These are phyloP conservation scores for Quambalaria eucalypti DNA, from an alignment of 1,284 basidiomycete genomes.

Conservation along the genomic window DNA sequence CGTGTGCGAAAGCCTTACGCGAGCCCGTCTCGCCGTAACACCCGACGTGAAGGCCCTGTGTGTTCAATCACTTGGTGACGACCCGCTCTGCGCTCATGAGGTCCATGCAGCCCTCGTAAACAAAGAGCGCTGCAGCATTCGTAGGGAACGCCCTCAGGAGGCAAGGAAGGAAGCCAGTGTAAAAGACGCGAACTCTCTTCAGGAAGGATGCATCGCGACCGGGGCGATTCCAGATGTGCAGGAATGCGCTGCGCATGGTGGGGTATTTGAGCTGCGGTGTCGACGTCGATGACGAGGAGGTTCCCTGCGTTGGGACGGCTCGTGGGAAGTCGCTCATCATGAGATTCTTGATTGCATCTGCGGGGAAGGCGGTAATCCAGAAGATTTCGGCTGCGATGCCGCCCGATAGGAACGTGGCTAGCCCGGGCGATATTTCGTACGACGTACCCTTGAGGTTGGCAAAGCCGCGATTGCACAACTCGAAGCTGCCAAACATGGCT, in stretches of 20 bases:
- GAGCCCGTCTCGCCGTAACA: too few relatives aligned
- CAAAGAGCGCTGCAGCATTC: conserved; percentile 38
- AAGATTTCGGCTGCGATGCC: conserved; percentile 46
- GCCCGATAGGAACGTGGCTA: conserved; percentile 63
- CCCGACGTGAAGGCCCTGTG: too few relatives aligned
- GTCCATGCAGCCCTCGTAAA: conserved; percentile 39
- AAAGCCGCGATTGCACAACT: conserved; percentile 32
- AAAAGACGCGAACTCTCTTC: conserved; percentile 16
- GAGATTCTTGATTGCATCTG: conserved; percentile 65
- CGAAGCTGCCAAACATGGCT: conserved; percentile 44
- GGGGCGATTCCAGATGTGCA: conserved; percentile 20
- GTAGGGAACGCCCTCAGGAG: conserved; percentile 41
- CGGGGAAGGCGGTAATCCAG: conserved; percentile 60
- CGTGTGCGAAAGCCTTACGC: too few relatives aligned
- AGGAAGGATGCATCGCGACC: conserved; percentile 8
- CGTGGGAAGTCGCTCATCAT: neutral
- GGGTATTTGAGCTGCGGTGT: conserved; percentile 49
- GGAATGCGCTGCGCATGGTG: conserved; percentile 15
- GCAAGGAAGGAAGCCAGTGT: conserved; percentile 37
- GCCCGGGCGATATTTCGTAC: conserved; percentile 56
- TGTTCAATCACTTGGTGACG: conserved; percentile 6
- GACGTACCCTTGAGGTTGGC: conserved; percentile 16
- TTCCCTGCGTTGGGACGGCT: too few relatives aligned
- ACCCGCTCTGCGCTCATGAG: conserved; percentile 34
- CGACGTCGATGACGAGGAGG: conserved; percentile 49